A percentile compares a stretch with the other conserved stretches of the same genome.
These are phyloP conservation scores for Phytophthora rubi DNA, from an alignment of 352 stramenopile genomes.

Conservation along the genomic window DNA sequence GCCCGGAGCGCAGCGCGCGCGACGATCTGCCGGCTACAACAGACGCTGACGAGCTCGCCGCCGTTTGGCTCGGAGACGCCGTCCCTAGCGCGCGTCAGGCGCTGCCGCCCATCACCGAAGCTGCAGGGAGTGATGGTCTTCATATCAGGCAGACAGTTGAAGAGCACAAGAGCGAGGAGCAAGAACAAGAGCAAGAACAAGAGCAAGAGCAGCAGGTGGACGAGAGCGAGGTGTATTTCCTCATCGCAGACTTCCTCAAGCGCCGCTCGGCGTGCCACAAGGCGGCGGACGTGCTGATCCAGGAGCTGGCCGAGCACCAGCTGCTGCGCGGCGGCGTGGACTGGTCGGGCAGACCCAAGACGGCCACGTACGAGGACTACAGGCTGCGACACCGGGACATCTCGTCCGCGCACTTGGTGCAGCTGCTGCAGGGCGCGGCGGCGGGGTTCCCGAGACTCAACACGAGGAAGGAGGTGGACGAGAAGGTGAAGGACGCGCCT, in stretches of 20 bases:
- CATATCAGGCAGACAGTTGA: constrained; percentile 5
- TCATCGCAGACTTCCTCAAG: constrained; percentile 88
- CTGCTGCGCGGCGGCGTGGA: constrained; percentile 65
- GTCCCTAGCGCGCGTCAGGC: constrained; percentile 18
- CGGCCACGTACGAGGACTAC: constrained; percentile 78
- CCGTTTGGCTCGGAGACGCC: constrained; percentile 5
- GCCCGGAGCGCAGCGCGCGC: constrained; percentile 13
- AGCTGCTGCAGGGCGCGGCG: constrained; percentile 48
- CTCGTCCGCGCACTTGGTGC: constrained; percentile 65
- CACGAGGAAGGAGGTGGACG: constrained; percentile 19
- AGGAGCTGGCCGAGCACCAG: constrained; percentile 66
- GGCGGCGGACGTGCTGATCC: constrained; percentile 69
- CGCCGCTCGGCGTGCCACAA: constrained; percentile 65
- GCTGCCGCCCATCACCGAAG: constrained; percentile 28
- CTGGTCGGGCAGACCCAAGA: constrained; percentile 60
- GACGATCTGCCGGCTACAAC: background rate
- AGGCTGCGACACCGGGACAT: constrained; percentile 77
- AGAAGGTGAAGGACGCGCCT: constrained; percentile 14
- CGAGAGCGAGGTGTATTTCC: constrained; percentile 80
- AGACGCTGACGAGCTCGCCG: constrained; percentile 14
- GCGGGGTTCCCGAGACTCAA: constrained; percentile 29
- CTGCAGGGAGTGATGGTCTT: background rate
- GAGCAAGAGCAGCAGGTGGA: constrained; percentile 24
- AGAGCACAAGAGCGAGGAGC: constrained; percentile 20
- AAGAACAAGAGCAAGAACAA: constrained; percentile 6